A percentile compares a stretch with the other conserved stretches of the same genome.
Evolutionary conservation across 768 basidiomycete genomes (phyloP).

Genomic region (Auriscalpium microsporum): DNA sequence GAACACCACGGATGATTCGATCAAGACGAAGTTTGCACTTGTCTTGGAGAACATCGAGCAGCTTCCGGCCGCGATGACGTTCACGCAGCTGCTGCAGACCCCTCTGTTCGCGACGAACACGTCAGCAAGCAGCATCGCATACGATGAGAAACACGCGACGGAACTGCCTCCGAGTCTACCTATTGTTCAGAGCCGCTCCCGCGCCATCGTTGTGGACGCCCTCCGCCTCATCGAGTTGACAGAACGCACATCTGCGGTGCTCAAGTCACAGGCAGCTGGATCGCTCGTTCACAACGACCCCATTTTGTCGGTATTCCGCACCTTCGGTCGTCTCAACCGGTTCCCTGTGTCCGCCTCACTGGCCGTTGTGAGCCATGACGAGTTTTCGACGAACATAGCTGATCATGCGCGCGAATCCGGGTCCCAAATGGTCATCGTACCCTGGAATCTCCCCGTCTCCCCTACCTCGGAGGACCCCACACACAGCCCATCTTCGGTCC

Average conservation of each 20-base stretch:
- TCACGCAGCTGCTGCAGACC: slow-evolving; percentile 62
- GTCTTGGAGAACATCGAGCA: slow-evolving; percentile 79
- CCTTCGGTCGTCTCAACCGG: slow-evolving; percentile 65
- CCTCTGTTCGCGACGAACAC: slow-evolving; percentile 6
- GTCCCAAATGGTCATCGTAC: slow-evolving; percentile 73
- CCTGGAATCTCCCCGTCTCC: slow-evolving; percentile 54
- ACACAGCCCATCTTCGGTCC: slow-evolving; percentile 10
- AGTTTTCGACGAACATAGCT: slow-evolving; percentile 60
- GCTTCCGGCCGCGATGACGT: slow-evolving; percentile 72
- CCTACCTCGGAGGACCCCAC: slow-evolving; percentile 23
- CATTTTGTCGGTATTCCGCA: slow-evolving; percentile 63
- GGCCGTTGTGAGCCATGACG: slow-evolving; percentile 66
- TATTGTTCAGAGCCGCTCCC: slow-evolving; percentile 17
- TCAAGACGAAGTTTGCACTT: slow-evolving; percentile 57
- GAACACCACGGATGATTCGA: slow-evolving; percentile 22
- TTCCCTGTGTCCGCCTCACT: slow-evolving; percentile 62
- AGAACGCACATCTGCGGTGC: slow-evolving; percentile 78
- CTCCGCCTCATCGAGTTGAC: slow-evolving; percentile 87
- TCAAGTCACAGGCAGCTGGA: slow-evolving; percentile 73
- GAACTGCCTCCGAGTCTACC: background rate
- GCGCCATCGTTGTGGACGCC: slow-evolving; percentile 49
- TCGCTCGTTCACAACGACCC: slow-evolving; percentile 63
- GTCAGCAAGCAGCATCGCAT: background rate
- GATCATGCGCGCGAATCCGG: slow-evolving; percentile 46
- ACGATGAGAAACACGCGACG: background rate